Conservation (phyloP, 441 rosid species). For the Melianthus villosus region DNA sequence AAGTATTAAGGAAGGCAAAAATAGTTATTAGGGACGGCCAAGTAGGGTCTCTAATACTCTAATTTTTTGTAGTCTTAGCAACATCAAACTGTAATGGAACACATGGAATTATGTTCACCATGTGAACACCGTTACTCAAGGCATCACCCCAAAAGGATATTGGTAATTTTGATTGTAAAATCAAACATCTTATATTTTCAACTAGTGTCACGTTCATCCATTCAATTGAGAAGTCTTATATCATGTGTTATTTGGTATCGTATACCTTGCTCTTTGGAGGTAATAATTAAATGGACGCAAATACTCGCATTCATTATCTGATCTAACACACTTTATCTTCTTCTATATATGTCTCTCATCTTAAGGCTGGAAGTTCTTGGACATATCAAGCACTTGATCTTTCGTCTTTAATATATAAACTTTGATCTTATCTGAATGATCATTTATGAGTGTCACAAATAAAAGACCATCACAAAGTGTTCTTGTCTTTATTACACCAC, state of each 20-base stretch:
- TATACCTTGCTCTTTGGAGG: conserved; percentile 4
- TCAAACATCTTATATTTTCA: not conserved
- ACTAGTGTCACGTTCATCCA: not conserved
- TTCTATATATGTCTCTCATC: not conserved
- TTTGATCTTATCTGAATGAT: not conserved
- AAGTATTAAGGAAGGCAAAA: no score
- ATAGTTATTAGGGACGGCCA: no score
- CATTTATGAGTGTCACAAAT: not conserved
- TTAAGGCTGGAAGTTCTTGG: not conserved
- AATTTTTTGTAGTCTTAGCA: no score
- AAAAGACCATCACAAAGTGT: not conserved
- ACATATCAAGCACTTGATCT: not conserved
- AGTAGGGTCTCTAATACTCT: no score
- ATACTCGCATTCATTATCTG: conserved; percentile 4
- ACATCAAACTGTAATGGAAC: no score
- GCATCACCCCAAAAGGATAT: not conserved
- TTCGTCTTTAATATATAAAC: not conserved
- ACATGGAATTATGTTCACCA: no score
- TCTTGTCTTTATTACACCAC: no score
- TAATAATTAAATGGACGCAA: conserved; percentile 1
- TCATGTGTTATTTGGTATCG: conserved; percentile 4
- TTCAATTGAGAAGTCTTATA: conserved; percentile 7
- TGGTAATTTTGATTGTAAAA: not conserved
- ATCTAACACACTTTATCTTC: conserved; percentile 2
- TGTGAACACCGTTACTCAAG: no score